Conservation (phyloP, 2,329 filamentous ascomycete species). For the Geosmithia putterillii region DNA sequence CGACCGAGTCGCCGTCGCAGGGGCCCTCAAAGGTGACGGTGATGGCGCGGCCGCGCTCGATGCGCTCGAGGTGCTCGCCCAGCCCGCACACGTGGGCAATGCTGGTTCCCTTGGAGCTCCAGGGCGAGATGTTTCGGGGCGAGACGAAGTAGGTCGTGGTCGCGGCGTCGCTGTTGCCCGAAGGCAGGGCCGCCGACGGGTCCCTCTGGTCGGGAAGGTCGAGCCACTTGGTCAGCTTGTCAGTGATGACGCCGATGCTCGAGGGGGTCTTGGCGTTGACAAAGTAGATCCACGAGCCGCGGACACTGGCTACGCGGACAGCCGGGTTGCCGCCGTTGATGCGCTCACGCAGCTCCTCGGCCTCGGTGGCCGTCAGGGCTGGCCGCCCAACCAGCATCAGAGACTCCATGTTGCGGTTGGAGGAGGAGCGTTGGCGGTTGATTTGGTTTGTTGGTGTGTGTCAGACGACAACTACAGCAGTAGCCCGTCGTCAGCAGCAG, state of each 20-base stretch:
- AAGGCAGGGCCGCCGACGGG: neutral
- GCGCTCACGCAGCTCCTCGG: conserved; percentile 29
- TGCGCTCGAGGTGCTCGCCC: conserved; percentile 54
- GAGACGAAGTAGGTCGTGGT: conserved; percentile 57
- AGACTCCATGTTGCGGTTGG: conserved; percentile 5
- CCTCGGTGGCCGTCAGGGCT: conserved; percentile 8
- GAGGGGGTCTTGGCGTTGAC: conserved; percentile 43
- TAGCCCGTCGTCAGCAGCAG: too few species aligned
- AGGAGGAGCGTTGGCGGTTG: too few species aligned
- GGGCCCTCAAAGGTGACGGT: conserved; percentile 48
- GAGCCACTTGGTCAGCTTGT: conserved; percentile 20
- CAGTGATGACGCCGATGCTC: conserved; percentile 28
- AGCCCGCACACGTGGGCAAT: conserved; percentile 89
- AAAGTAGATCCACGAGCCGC: conserved; percentile 53
- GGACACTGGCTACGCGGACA: conserved; percentile 32
- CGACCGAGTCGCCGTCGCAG: conserved; percentile 32
- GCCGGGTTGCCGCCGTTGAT: conserved; percentile 27
- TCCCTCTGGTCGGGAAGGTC: conserved; percentile 7
- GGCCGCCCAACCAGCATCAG: conserved; percentile 7
- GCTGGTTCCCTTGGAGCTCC: conserved; percentile 92
- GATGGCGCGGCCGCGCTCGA: conserved; percentile 78
- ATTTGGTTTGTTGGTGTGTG: too few species aligned
- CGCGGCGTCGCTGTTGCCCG: conserved; percentile 23
- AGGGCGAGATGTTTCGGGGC: conserved; percentile 84
- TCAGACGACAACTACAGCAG: too few species aligned